These are phyloP conservation scores for Sicyos edulis DNA, from an alignment of 306 rosid species.

Conservation along the genomic window DNA sequence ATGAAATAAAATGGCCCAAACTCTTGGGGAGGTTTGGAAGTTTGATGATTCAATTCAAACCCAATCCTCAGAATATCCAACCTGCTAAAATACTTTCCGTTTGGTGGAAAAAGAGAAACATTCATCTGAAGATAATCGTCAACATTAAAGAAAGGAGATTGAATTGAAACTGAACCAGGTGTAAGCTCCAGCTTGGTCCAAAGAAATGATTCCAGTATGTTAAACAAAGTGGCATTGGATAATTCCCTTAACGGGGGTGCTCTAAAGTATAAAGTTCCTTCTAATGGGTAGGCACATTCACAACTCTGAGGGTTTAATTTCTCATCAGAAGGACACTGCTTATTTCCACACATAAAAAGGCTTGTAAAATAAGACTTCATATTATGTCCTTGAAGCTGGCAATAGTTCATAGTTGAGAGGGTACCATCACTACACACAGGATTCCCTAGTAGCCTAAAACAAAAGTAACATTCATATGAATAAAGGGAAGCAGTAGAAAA, in stretches of 20 bases:
- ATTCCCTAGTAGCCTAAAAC: conserved; percentile 69
- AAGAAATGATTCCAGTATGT: conserved; percentile 58
- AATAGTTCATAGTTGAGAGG: conserved; percentile 42
- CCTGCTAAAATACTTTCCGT: conserved; percentile 54
- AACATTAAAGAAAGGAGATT: conserved; percentile 56
- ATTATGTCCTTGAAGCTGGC: conserved; percentile 46
- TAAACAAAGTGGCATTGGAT: conserved; percentile 46
- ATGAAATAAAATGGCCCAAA: conserved; percentile 79
- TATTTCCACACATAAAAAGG: conserved; percentile 47
- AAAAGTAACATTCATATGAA: conserved; percentile 16
- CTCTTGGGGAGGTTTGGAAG: conserved; percentile 10
- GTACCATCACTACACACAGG: conserved; percentile 48
- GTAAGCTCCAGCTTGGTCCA: conserved; percentile 58
- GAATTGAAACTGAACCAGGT: conserved; percentile 75
- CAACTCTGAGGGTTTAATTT: conserved; percentile 84
- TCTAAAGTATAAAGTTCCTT: conserved; percentile 71
- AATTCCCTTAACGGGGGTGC: conserved; percentile 71
- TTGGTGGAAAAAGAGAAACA: conserved; percentile 73
- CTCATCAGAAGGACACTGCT: conserved; percentile 52
- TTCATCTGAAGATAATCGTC: conserved; percentile 80
- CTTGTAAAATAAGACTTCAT: conserved; percentile 61
- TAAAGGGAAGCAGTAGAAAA: neutral
- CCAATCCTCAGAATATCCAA: conserved; percentile 74
- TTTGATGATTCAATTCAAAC: conserved; percentile 68
- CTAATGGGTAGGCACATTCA: conserved; percentile 75